phyloP scores from a whole-genome alignment of 169 alveolate species.

The Theileria luwenshuni region DNA sequence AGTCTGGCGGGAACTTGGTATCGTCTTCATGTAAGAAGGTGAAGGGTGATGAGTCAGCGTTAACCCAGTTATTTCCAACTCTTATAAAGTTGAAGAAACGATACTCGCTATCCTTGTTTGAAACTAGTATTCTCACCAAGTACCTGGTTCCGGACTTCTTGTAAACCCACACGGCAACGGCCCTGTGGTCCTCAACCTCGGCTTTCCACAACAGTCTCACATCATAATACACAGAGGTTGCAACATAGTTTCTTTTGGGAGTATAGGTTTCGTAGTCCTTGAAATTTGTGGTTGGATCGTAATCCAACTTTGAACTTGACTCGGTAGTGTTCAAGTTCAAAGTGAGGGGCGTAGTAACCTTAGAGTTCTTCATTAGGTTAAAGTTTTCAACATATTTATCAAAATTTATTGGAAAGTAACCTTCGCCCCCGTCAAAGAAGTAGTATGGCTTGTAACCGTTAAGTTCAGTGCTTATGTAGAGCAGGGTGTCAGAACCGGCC shows the following conservation, averaged over 20 bases:
- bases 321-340: not conserved
- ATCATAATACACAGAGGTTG: not conserved
- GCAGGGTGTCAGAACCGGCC: not conserved
- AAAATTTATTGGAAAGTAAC: too few species aligned
- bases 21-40: not conserved
- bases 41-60: not conserved
- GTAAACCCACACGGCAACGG: constrained; percentile 20
- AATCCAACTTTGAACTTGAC: not conserved
- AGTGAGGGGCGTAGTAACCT: not conserved
- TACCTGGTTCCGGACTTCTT: not conserved
- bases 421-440: not conserved
- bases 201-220: constrained; percentile 3
- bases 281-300: not conserved
- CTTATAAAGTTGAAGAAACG: constrained; percentile 4
- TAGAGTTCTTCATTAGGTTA: not conserved
- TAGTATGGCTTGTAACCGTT: not conserved
- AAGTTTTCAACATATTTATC: not conserved
- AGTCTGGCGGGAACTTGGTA: not conserved
- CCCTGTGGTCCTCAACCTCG: not conserved
- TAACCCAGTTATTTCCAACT: not conserved
- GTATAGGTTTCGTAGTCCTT: constrained; percentile 4
- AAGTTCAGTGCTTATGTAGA: not conserved
- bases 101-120: not conserved
- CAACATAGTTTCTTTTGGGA: not conserved
- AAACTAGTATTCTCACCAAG: not conserved